A percentile compares a stretch with the other conserved stretches of the same genome.
Evolutionary conservation across 805 yeast genomes (phyloP).

Genomic region (Metschnikowia hibisci): DNA sequence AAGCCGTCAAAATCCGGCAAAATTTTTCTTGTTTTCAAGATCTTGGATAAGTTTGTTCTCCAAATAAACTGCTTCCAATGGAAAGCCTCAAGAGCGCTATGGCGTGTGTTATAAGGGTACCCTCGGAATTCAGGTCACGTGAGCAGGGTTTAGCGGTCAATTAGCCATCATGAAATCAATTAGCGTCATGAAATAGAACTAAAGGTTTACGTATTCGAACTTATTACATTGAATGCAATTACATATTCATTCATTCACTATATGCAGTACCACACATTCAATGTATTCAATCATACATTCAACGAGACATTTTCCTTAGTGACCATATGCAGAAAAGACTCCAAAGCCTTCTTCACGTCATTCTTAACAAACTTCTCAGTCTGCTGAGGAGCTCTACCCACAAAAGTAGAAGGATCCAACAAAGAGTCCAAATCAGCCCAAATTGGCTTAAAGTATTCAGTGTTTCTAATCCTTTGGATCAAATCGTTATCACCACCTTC

Average conservation of each 20-base stretch:
- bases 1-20: no score
- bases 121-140: no score
- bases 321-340: slow-evolving; percentile 57
- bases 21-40: no score
- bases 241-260: neutral
- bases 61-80: no score
- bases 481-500: slow-evolving; percentile 98
- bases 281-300: slow-evolving; percentile 73
- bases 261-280: neutral
- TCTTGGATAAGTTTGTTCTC: no score
- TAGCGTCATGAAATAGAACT: no score
- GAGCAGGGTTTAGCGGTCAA: no score
- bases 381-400: slow-evolving; percentile 98
- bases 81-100: no score
- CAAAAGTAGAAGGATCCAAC: slow-evolving; percentile 89
- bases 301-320: slow-evolving; percentile 69
- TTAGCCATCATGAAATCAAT: no score
- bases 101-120: no score
- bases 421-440: slow-evolving; percentile 77
- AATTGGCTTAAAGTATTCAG: slow-evolving; percentile 82
- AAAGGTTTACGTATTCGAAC: no score
- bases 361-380: slow-evolving; percentile 85
- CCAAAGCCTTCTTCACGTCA: slow-evolving; percentile 81
- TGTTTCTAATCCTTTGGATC: slow-evolving; percentile 77
- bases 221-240: no score